Base-by-base conservation (phyloP, 257 asterid genomes). In the Ehretia macrophylla region DNA sequence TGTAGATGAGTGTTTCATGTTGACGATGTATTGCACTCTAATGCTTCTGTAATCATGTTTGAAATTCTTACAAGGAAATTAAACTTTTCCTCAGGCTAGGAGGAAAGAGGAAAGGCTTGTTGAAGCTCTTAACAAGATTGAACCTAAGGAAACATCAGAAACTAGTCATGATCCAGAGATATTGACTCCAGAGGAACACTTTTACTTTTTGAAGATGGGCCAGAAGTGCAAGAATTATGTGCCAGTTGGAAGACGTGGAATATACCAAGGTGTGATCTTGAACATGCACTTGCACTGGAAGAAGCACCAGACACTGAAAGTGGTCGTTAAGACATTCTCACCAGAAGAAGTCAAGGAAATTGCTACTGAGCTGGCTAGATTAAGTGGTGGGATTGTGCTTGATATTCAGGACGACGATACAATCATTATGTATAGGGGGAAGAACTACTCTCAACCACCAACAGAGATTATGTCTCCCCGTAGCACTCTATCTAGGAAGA, bases 271-370 rank as follows among this genome's bases (percentile, higher is more conserved):
- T 8, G 99, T 93, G 74, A 89, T 93, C 72, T 75, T 93, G 63
- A 93, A 93, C 77, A 89, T 89, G 99, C 99, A 93, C 73, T 76
- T 93, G 86, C 99, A 93, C 35, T 93, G 99, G 99, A 93, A 93
- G 76, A 93, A 86, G 69, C 99, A 93, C 75, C 96, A 86, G 70
- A 93, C 97, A 10, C 81, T 93, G 65, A 74, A 93, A 76, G 95
- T 86, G 51, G 69, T 83, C 37, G 97, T 93, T 72, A 93, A 86
- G 83, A 93, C 97, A 35, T 93, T 93, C 74, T 50, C 95, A 4
- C 94, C 90, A 0, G 94, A 85, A 20, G 99, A 93, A 72, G 97
- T 93, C 71, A 85, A 72, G 78, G 96, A 81, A 49, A 89, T 93
- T 52, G 97, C 99, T 55, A 77, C 73, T 3, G 96, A 89, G 79